phyloP scores from a whole-genome alignment of 306 rosid genomes.

The Citrullus mucosospermus region DNA sequence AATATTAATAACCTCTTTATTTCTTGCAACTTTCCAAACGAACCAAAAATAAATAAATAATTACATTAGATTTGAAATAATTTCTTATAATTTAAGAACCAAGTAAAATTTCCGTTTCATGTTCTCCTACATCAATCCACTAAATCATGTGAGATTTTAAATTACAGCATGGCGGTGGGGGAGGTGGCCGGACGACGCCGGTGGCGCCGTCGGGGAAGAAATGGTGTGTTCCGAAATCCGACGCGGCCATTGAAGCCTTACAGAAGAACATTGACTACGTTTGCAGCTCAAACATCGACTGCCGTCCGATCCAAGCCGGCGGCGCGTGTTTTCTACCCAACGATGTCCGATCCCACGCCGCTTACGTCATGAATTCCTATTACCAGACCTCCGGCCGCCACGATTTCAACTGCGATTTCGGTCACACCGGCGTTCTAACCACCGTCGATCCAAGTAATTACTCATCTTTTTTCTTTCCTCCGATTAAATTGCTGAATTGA shows the following conservation, averaged over 20 bases:
- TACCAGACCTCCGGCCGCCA: slow-evolving; percentile 46
- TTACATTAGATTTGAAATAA: too few species aligned
- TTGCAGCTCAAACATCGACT: slow-evolving; percentile 45
- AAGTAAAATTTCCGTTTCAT: too few species aligned
- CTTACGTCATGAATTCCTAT: slow-evolving; percentile 67
- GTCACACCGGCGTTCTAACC: slow-evolving; percentile 27
- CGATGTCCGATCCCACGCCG: slow-evolving; percentile 31
- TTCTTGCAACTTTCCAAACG: too few species aligned
- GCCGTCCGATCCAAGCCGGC: slow-evolving; percentile 51
- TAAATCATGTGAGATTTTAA: not conserved
- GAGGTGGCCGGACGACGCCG: not conserved
- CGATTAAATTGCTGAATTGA: not conserved
- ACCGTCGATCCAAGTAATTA: slow-evolving; percentile 36
- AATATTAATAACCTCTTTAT: too few species aligned
- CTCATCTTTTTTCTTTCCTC: not conserved
- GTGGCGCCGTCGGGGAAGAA: slow-evolving; percentile 13
- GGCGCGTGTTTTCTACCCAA: slow-evolving; percentile 44
- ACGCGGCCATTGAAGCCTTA: slow-evolving; percentile 23
- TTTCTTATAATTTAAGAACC: too few species aligned
- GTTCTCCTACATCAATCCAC: not conserved
- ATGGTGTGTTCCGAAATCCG: slow-evolving; percentile 62
- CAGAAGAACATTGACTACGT: slow-evolving; percentile 60
- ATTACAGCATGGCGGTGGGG: not conserved
- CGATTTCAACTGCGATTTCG: slow-evolving; percentile 56
- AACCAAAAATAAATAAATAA: too few species aligned